Base-by-base conservation (phyloP, 306 rosid species). In the Begonia loranthoides region DNA sequence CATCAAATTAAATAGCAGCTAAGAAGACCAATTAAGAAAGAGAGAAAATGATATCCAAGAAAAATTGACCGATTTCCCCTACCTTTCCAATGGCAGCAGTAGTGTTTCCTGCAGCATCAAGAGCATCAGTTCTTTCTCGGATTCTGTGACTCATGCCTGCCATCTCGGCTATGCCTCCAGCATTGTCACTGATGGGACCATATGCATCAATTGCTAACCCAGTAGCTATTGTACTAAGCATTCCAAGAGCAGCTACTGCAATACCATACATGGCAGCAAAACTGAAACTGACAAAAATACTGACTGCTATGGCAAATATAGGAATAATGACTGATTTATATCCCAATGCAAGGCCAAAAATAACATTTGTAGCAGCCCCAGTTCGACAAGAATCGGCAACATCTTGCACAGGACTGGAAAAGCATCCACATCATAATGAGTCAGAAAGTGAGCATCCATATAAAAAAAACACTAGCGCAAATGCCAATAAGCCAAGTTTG, bases 161-260 rank as follows among this genome's bases (percentile, higher is more conserved):
- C 99, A 90, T 90, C 78, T 90, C 95, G 57, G 97, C 97, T 70
- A 90, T 90, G 63, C 95, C 97, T 53, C 97, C 92, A 17, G 95
- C 99, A 56, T 90, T 90, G 78, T 90, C 95, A 70, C 99, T 82
- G 71, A 90, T 90, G 55, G 99, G 95, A 66, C 99, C 99, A 64
- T 86, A 90, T 2, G 99, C 95, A 63, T 90, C 95, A 28, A 90
- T 90, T 61, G 99, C 99, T 76, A 90, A 72, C 50, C 94, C 99
- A 46, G 95, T 90, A 9, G 99, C 94, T 10, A 85, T 90, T 55
- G 99, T 90, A 60, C 99, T 86, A 39, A 90, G 70, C 95, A 90
- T 90, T 64, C 99, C 95, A 50, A 90, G 99, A 7, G 99, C 99
- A 46, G 99, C 95, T 15, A 90, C 76, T 4, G 99, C 99, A 59